Conservation (phyloP, 2,329 filamentous ascomycete genomes). For the Lachnellula arida region DNA sequence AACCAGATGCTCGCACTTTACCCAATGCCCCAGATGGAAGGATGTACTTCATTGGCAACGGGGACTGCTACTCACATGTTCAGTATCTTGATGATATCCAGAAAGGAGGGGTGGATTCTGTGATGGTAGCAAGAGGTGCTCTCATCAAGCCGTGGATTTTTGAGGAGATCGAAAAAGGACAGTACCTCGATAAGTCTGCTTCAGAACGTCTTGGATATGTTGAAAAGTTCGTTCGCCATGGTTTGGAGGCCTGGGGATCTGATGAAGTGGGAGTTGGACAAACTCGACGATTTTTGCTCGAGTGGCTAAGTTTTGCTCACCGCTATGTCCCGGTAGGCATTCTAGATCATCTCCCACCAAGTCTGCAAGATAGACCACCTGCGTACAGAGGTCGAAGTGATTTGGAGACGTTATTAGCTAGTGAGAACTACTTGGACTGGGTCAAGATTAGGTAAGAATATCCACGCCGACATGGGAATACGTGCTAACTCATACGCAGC, state of each 20-base stretch:
- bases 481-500: constrained; percentile 41
- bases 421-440: constrained; percentile 93
- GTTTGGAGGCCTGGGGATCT: constrained; percentile 90
- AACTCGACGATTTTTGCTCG: constrained; percentile 85
- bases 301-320: constrained; percentile 92
- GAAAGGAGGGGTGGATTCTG: constrained; percentile 77
- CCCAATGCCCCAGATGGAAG: constrained; percentile 61
- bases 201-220: constrained; percentile 79
- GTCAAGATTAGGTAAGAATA: constrained; percentile 87
- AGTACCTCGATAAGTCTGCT: constrained; percentile 94
- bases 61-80: constrained; percentile 88
- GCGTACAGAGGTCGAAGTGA: constrained; percentile 81
- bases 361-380: constrained; percentile 83
- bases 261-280: constrained; percentile 91
- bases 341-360: constrained; percentile 82
- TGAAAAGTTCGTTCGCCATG: constrained; percentile 85
- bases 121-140: constrained; percentile 95
- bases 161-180: constrained; percentile 86
- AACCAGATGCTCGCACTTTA: constrained; percentile 70
- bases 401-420: constrained; percentile 87
- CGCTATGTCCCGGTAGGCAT: constrained; percentile 89
- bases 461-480: background rate
- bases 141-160: constrained; percentile 98
- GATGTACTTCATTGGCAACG: constrained; percentile 92
- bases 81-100: constrained; percentile 79